A percentile compares a stretch with the other conserved stretches of the same genome.
phyloP scores from a whole-genome alignment of 192 early-diverging fungal species.

The Diversispora epigaea region DNA sequence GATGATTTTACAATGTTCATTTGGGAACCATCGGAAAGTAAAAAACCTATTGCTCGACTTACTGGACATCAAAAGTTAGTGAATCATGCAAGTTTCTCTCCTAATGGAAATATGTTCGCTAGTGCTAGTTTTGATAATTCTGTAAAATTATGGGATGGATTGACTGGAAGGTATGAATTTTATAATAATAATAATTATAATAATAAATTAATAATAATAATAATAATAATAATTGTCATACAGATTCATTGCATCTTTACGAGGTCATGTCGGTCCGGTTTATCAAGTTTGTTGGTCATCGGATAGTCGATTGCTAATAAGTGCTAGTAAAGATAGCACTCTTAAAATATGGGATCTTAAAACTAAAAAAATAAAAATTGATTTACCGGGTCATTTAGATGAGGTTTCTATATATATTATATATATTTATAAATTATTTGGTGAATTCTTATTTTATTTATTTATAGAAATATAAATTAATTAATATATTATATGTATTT shows the following conservation, averaged over 20 bases:
- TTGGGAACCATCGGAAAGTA: constrained; percentile 83
- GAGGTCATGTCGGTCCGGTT: constrained; percentile 94
- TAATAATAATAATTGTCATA: no score
- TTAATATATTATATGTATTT: not conserved
- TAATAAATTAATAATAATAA: constrained; percentile 18
- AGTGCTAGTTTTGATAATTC: constrained; percentile 96
- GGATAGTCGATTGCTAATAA: constrained; percentile 89
- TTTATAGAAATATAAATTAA: not conserved
- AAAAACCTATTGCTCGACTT: constrained; percentile 80
- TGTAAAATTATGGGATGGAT: constrained; percentile 96
- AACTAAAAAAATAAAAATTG: constrained; percentile 86
- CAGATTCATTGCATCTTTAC: constrained; percentile 81
- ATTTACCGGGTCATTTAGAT: constrained; percentile 94
- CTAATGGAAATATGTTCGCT: constrained; percentile 85
- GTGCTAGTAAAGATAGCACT: constrained; percentile 88
- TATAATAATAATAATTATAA: constrained; percentile 14
- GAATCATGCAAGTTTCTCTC: constrained; percentile 92
- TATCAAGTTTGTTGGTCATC: constrained; percentile 96
- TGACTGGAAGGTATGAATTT: constrained; percentile 62
- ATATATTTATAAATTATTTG: no score
- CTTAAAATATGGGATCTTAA: constrained; percentile 93
- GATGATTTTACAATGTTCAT: constrained; percentile 98
- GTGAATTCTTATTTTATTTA: not conserved
- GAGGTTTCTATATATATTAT: constrained; percentile 56
- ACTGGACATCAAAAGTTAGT: constrained; percentile 95